phyloP scores from a whole-genome alignment of 2,329 filamentous ascomycete species.

The Sporothrix pseudoabietina region DNA sequence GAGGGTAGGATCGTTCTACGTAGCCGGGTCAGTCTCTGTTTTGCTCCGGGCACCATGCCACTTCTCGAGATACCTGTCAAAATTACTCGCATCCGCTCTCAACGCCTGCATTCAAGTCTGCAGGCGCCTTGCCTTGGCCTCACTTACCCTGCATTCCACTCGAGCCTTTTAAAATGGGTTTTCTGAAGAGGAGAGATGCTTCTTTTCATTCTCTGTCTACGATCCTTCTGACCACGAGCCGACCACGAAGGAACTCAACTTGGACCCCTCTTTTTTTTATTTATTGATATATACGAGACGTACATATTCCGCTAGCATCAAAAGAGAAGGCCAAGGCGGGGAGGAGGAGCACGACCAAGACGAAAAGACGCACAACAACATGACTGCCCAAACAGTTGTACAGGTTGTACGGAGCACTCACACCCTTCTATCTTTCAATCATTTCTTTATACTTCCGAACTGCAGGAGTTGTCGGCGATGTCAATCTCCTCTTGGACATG shows the following conservation, averaged over 20 bases:
- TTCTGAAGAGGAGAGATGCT: not conserved
- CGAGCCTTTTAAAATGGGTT: too few species aligned
- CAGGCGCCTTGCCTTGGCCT: not conserved
- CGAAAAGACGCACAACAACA: not conserved
- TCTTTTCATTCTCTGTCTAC: not conserved
- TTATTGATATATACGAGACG: not conserved
- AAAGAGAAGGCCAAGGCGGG: not conserved
- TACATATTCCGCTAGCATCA: conserved; percentile 1
- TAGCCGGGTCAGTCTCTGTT: not conserved
- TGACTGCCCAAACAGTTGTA: not conserved
- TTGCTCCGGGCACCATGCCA: not conserved
- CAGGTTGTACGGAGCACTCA: not conserved
- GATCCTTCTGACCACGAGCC: not conserved
- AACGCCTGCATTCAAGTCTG: not conserved
- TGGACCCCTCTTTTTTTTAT: not conserved
- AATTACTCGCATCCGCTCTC: not conserved
- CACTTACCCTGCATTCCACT: not conserved
- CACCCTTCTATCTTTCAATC: not conserved
- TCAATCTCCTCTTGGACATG: not conserved
- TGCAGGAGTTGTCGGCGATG: not conserved
- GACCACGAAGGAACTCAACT: not conserved
- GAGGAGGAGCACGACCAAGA: not conserved
- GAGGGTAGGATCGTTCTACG: not conserved
- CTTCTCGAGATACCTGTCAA: not conserved
- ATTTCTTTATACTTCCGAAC: not conserved